phyloP scores from a whole-genome alignment of 2,329 filamentous ascomycete species.

The Cercospora zeae-maydis region DNA sequence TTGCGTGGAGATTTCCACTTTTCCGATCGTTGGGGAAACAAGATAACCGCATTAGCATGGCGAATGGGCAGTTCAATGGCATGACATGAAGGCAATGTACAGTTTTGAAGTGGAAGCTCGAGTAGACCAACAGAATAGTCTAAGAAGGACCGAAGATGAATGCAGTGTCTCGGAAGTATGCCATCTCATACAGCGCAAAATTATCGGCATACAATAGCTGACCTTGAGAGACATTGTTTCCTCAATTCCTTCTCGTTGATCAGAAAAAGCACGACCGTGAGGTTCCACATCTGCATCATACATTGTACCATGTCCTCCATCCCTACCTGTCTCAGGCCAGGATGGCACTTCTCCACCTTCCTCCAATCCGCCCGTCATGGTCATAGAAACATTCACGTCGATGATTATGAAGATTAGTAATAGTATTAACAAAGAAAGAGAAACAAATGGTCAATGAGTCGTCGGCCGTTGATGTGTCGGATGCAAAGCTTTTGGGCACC shows the following conservation, averaged over 20 bases:
- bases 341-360: neutral
- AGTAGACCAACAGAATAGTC: neutral
- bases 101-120: neutral
- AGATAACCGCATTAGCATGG: neutral
- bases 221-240: neutral
- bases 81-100: neutral
- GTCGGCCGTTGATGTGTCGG: neutral
- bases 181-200: neutral
- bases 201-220: neutral
- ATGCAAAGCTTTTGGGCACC: neutral
- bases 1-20: too few relatives aligned
- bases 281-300: neutral
- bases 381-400: neutral
- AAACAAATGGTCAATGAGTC: neutral
- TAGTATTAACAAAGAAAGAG: neutral
- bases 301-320: neutral
- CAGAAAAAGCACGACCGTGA: neutral
- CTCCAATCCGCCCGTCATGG: neutral
- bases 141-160: neutral
- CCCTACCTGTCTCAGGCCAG: neutral
- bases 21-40: too few relatives aligned
- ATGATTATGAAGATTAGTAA: constrained; percentile 4
- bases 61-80: neutral
- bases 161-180: neutral
- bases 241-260: neutral